Evolutionary conservation across 257 asterid species (phyloP).

Genomic region (Ligustrum vulgare): DNA sequence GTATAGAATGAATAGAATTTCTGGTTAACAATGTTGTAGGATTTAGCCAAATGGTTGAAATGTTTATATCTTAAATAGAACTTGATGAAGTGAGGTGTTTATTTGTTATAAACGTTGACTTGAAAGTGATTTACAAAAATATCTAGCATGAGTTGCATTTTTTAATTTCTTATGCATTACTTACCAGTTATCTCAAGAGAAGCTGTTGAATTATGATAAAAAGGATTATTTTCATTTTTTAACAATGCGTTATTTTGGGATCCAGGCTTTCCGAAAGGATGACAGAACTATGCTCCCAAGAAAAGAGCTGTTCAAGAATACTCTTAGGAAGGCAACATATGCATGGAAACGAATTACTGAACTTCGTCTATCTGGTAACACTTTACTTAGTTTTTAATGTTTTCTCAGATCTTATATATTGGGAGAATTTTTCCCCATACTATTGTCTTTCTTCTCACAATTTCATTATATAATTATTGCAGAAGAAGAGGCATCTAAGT

Average conservation of each 20-base stretch:
- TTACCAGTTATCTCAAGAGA: background rate
- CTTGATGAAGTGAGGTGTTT: background rate
- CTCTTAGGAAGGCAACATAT: constrained; percentile 84
- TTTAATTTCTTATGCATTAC: background rate
- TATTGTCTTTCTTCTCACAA: constrained; percentile 8
- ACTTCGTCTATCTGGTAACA: constrained; percentile 67
- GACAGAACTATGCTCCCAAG: constrained; percentile 77
- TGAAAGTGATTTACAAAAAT: background rate
- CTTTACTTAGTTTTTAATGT: background rate
- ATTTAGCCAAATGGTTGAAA: background rate
- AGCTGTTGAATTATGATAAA: constrained; percentile 2
- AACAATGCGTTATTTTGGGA: constrained; percentile 14
- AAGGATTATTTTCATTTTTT: background rate
- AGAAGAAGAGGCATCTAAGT: constrained; percentile 83
- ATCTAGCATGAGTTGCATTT: background rate
- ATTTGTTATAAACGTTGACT: background rate
- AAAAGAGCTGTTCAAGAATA: constrained; percentile 86
- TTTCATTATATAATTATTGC: constrained; percentile 29
- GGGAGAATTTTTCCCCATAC: background rate
- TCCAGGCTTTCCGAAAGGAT: constrained; percentile 80
- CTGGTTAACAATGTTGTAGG: background rate
- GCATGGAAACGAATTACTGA: constrained; percentile 79
- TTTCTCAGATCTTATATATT: constrained; percentile 2
- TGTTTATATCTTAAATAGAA: background rate
- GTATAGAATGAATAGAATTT: background rate